Evolutionary conservation across 2,329 filamentous ascomycete genomes (phyloP).

Genomic region (Curvularia eragrostidis): DNA sequence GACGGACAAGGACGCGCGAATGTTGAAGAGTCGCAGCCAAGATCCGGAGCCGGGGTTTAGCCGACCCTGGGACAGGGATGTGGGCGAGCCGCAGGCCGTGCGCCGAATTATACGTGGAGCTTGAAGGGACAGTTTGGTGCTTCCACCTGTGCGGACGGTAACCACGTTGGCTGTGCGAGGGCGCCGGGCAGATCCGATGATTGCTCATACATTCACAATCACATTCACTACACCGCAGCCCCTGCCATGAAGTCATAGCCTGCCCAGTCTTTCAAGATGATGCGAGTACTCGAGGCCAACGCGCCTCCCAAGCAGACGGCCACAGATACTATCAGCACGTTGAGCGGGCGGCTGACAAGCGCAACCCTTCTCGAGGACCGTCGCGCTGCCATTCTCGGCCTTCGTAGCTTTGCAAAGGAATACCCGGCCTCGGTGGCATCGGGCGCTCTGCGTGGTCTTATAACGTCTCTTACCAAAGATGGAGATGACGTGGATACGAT

Average conservation of each 20-base stretch:
- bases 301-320: conserved; percentile 96
- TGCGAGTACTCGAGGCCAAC: conserved; percentile 68
- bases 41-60: conserved; percentile 26
- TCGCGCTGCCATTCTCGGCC: conserved; percentile 82
- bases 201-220: not conserved
- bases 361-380: conserved; percentile 94
- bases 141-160: not conserved
- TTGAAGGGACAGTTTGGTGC: conserved; percentile 1
- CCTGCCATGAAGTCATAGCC: conserved; percentile 31
- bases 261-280: conserved; percentile 44
- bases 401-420: conserved; percentile 94
- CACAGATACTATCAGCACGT: conserved; percentile 88
- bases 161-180: not conserved
- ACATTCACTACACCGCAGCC: conserved; percentile 3
- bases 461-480: conserved; percentile 84
- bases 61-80: conserved; percentile 15
- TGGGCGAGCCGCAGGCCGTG: conserved; percentile 20
- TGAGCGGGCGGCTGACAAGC: conserved; percentile 85
- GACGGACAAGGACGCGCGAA: conserved; percentile 11
- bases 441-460: conserved; percentile 86
- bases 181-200: conserved; percentile 2
- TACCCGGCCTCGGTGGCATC: conserved; percentile 96
- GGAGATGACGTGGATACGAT: conserved; percentile 94
- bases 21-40: conserved; percentile 24
- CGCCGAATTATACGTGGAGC: conserved; percentile 34